Percentiles rank a stretch among this genome's conserved stretches.
phyloP scores from a whole-genome alignment of 2,329 filamentous ascomycete species.

The Lomentospora prolificans region DNA sequence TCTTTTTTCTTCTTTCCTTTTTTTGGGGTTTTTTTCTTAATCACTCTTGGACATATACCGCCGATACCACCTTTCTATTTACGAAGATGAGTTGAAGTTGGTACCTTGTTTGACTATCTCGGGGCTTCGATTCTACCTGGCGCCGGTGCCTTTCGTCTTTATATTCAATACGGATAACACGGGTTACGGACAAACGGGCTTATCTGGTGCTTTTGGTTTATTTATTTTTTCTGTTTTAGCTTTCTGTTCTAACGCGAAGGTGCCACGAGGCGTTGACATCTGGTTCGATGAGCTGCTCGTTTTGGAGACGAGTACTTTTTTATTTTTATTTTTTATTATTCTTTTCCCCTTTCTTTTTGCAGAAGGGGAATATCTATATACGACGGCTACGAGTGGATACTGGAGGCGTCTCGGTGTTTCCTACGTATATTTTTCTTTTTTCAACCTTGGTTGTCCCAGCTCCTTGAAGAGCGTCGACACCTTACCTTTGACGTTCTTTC shows the following conservation, averaged over 20 bases:
- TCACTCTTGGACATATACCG: too few relatives aligned
- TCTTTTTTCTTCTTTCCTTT: not conserved
- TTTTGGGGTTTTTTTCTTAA: too few relatives aligned
- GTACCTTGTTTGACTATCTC: not conserved
- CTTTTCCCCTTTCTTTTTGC: too few relatives aligned
- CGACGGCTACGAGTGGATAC: too few relatives aligned
- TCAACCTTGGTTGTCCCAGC: not conserved
- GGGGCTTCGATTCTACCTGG: not conserved
- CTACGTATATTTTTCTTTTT: too few relatives aligned
- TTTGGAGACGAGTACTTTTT: too few relatives aligned
- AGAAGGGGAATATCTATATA: too few relatives aligned
- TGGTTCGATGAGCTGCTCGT: too few relatives aligned
- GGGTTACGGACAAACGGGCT: not conserved
- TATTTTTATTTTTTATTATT: too few relatives aligned
- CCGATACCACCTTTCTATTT: too few relatives aligned
- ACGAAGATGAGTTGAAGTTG: not conserved
- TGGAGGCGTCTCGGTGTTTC: too few relatives aligned
- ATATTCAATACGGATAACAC: not conserved
- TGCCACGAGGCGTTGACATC: not conserved
- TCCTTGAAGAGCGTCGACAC: not conserved
- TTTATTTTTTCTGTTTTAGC: conserved; percentile 1
- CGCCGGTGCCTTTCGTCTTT: not conserved
- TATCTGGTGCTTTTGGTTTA: conserved; percentile 1
- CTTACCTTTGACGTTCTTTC: not conserved
- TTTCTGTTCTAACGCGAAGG: not conserved